A percentile compares a stretch with the other conserved stretches of the same genome.
Evolutionary conservation across 768 basidiomycete species (phyloP).

Genomic region (Agrocybe pediades): DNA sequence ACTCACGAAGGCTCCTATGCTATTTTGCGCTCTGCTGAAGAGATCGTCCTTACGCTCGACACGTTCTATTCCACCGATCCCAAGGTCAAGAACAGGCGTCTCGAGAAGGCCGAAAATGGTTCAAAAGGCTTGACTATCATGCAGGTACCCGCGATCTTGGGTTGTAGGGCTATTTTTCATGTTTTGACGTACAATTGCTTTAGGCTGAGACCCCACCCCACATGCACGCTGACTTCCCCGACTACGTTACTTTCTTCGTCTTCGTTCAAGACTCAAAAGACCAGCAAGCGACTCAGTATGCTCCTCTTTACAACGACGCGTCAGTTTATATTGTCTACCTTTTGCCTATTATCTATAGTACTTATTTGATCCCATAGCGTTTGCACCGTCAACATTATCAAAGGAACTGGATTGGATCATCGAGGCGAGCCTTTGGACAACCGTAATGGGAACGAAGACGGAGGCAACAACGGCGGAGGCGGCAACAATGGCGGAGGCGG

Average conservation of each 20-base stretch:
- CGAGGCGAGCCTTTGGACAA: background rate
- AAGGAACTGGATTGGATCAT: background rate
- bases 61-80: background rate
- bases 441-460: background rate
- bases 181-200: background rate
- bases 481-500: background rate
- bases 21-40: background rate
- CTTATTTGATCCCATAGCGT: background rate
- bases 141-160: background rate
- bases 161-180: background rate
- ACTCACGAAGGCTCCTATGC: background rate
- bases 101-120: background rate
- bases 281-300: background rate
- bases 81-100: background rate
- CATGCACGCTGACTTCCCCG: background rate
- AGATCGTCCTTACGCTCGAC: background rate
- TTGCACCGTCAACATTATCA: slow-evolving; percentile 1
- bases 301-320: background rate
- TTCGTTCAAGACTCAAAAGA: background rate
- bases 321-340: background rate
- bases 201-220: background rate
- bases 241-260: slow-evolving; percentile 1
- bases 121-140: background rate
- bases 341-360: background rate
- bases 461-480: background rate